phyloP scores from a whole-genome alignment of 768 basidiomycete species.

The Russula sp. region DNA sequence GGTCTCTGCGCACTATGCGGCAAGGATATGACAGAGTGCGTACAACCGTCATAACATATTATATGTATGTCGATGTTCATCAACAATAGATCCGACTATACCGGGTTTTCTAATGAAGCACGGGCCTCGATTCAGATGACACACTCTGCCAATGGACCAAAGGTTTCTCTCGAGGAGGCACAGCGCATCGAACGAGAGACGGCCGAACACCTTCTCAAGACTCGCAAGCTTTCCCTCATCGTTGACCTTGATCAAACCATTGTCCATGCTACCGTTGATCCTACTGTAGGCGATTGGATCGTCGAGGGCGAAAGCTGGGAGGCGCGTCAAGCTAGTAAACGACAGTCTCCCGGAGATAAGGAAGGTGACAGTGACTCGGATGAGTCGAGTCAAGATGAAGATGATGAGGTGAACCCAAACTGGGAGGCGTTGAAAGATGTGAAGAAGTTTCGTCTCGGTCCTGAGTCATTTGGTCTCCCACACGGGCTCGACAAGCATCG shows the following conservation, averaged over 20 bases:
- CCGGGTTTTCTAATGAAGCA: constrained; percentile 78
- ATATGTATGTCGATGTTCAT: constrained; percentile 20
- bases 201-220: constrained; percentile 66
- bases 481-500: constrained; percentile 35
- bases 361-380: constrained; percentile 35
- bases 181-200: constrained; percentile 82
- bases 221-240: constrained; percentile 84
- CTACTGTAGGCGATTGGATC: constrained; percentile 98
- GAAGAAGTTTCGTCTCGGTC: constrained; percentile 77
- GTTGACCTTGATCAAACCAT: constrained; percentile 99
- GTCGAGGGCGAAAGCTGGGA: constrained; percentile 80
- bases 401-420: constrained; percentile 76
- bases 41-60: constrained; percentile 22
- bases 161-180: constrained; percentile 90
- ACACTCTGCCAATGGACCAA: constrained; percentile 86
- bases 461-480: constrained; percentile 58
- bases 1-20: constrained; percentile 94
- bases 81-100: constrained; percentile 67
- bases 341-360: constrained; percentile 32
- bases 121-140: constrained; percentile 92
- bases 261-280: constrained; percentile 97
- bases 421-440: constrained; percentile 90
- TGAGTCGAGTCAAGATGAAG: constrained; percentile 31
- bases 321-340: constrained; percentile 39
- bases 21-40: constrained; percentile 89